Evolutionary conservation across 257 asterid species (phyloP).

Genomic region (Plectranthus barbatus): DNA sequence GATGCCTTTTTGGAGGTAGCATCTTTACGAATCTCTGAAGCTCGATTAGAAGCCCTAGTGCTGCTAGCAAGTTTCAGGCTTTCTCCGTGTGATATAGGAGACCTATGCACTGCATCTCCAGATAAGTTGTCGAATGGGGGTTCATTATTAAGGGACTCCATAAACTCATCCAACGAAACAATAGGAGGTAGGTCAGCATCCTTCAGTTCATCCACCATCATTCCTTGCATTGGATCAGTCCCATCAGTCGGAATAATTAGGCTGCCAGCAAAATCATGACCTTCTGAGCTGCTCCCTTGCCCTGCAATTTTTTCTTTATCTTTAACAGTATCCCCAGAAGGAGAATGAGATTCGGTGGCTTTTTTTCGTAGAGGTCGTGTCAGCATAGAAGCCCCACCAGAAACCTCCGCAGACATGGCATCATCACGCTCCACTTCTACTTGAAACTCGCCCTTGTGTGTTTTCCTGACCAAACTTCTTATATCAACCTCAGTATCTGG

Average conservation of each 20-base stretch:
- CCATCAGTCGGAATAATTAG: slow-evolving; percentile 81
- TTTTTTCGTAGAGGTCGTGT: slow-evolving; percentile 29
- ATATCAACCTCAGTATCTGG: slow-evolving; percentile 78
- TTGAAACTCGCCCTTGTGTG: slow-evolving; percentile 98
- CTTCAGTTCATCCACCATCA: slow-evolving; percentile 86
- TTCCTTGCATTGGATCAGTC: slow-evolving; percentile 90
- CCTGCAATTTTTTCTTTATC: slow-evolving; percentile 33
- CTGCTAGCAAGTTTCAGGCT: slow-evolving; percentile 25
- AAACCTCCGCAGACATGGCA: slow-evolving; percentile 49
- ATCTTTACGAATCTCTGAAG: slow-evolving; percentile 32
- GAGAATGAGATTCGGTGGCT: slow-evolving; percentile 32
- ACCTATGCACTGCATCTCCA: slow-evolving; percentile 31
- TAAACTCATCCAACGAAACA: slow-evolving; percentile 85
- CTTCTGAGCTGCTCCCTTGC: slow-evolving; percentile 36
- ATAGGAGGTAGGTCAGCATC: slow-evolving; percentile 90
- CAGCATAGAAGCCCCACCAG: slow-evolving; percentile 47
- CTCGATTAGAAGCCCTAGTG: slow-evolving; percentile 22
- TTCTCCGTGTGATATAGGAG: slow-evolving; percentile 25
- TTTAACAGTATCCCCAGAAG: slow-evolving; percentile 31
- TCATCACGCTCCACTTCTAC: slow-evolving; percentile 75
- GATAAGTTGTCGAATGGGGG: slow-evolving; percentile 80
- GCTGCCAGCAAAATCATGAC: slow-evolving; percentile 50
- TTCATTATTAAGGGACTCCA: slow-evolving; percentile 93
- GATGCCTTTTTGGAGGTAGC: slow-evolving; percentile 28
- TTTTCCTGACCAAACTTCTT: slow-evolving; percentile 84